A percentile compares a stretch with the other conserved stretches of the same genome.
These are phyloP conservation scores for Lachnellula hyalina DNA, from an alignment of 2,329 filamentous ascomycete genomes.

Conservation along the genomic window DNA sequence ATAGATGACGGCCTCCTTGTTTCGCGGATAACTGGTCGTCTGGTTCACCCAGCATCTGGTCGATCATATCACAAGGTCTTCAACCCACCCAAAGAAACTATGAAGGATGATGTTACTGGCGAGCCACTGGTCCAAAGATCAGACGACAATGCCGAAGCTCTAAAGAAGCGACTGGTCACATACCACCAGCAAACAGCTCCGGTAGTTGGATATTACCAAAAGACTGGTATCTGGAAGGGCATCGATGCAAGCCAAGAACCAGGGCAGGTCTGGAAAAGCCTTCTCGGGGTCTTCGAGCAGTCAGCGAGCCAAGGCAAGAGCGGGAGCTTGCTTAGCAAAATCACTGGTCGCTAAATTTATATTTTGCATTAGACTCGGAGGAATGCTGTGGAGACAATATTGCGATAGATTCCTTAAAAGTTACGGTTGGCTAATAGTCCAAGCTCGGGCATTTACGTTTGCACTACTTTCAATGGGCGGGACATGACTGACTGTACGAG, in stretches of 20 bases:
- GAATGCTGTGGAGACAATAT: conserved; percentile 5
- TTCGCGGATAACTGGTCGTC: conserved; percentile 89
- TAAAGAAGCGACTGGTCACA: conserved; percentile 89
- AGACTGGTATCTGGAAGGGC: conserved; percentile 93
- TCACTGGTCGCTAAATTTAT: conserved; percentile 26
- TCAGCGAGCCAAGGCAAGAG: conserved; percentile 40
- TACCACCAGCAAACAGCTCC: conserved; percentile 93
- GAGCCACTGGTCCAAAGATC: conserved; percentile 94
- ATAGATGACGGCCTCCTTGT: conserved; percentile 94
- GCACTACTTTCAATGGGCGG: conserved; percentile 18
- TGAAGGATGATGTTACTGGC: conserved; percentile 96
- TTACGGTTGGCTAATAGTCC: conserved; percentile 15
- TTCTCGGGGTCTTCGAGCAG: conserved; percentile 77
- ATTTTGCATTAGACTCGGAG: not conserved
- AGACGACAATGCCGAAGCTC: conserved; percentile 92
- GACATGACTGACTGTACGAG: conserved; percentile 24
- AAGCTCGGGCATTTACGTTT: conserved; percentile 20
- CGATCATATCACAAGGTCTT: conserved; percentile 98
- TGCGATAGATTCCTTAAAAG: conserved; percentile 19
- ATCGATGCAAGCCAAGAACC: conserved; percentile 96
- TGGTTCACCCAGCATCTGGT: conserved; percentile 92
- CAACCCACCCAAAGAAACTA: conserved; percentile 89
- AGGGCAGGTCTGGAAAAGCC: conserved; percentile 88
- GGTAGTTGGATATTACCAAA: conserved; percentile 94
- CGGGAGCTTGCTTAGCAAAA: conserved; percentile 30